Conservation (phyloP, 768 basidiomycete species). For the Hericium erinaceus region DNA sequence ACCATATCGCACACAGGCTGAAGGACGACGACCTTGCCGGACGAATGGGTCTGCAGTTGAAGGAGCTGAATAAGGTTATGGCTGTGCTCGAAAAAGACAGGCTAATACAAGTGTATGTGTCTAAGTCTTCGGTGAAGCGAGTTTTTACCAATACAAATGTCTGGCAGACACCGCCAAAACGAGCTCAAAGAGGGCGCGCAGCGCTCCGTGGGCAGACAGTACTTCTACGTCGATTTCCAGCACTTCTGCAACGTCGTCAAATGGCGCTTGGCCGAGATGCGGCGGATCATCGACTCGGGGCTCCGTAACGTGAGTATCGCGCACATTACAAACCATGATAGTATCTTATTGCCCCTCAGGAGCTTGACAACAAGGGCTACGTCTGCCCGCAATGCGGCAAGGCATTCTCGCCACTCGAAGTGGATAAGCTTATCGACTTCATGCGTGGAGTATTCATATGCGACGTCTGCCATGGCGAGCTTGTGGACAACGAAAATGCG, state of each 20-base stretch:
- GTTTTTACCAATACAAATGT: neutral
- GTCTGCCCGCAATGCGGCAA: slow-evolving; percentile 85
- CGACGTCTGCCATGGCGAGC: slow-evolving; percentile 79
- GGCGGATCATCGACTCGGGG: slow-evolving; percentile 78
- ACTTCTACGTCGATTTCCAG: slow-evolving; percentile 95
- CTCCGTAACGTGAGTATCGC: slow-evolving; percentile 64
- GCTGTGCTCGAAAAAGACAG: slow-evolving; percentile 72
- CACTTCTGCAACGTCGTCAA: slow-evolving; percentile 96
- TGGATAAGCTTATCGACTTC: slow-evolving; percentile 75
- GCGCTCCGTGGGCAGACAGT: slow-evolving; percentile 80
- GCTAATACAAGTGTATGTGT: slow-evolving; percentile 65
- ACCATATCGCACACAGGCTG: slow-evolving; percentile 40
- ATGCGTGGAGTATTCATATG: slow-evolving; percentile 60
- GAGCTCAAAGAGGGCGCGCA: slow-evolving; percentile 87
- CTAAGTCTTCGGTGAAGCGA: neutral
- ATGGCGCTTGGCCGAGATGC: slow-evolving; percentile 93
- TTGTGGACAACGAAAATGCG: slow-evolving; percentile 86
- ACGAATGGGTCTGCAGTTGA: slow-evolving; percentile 79
- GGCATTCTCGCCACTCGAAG: slow-evolving; percentile 79
- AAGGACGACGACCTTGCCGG: slow-evolving; percentile 93
- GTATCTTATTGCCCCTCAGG: slow-evolving; percentile 36
- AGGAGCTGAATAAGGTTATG: slow-evolving; percentile 85
- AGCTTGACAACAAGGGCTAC: slow-evolving; percentile 96
- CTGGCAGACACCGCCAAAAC: slow-evolving; percentile 72
- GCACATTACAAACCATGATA: neutral